A percentile compares a stretch with the other conserved stretches of the same genome.
phyloP scores from a whole-genome alignment of 257 asterid genomes.

The Ophiorrhiza pumila region DNA sequence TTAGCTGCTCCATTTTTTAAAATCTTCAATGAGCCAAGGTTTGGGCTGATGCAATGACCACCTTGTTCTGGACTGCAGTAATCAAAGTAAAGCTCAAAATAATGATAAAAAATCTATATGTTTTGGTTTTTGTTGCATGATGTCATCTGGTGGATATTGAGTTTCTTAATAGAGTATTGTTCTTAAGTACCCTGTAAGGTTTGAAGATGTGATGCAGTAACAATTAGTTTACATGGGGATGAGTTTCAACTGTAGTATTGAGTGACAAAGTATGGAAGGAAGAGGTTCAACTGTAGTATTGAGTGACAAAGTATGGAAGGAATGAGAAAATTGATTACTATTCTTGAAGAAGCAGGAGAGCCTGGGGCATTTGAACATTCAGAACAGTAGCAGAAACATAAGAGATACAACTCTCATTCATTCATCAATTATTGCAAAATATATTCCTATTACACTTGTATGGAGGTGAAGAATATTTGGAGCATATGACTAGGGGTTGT shows the following conservation, averaged over 20 bases:
- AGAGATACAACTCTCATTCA: background rate
- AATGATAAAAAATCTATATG: background rate
- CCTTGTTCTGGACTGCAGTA: background rate
- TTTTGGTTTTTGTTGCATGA: background rate
- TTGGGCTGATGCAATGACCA: background rate
- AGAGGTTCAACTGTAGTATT: background rate
- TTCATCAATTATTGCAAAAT: background rate
- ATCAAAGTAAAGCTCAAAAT: background rate
- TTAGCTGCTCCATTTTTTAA: background rate
- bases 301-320: background rate
- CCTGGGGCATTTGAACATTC: background rate
- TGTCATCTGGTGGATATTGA: background rate
- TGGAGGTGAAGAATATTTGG: background rate
- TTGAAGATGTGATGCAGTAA: background rate
- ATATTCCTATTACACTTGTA: background rate
- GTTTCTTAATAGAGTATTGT: background rate
- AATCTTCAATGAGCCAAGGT: background rate
- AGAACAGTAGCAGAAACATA: background rate
- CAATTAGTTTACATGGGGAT: background rate
- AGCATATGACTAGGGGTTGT: background rate
- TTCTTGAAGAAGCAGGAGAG: background rate
- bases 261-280: background rate
- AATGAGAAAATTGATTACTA: background rate
- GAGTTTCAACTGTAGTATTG: background rate
- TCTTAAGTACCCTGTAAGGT: background rate